Base-by-base conservation (phyloP, 805 yeast genomes). In the Saccharomycopsis schoenii region DNA sequence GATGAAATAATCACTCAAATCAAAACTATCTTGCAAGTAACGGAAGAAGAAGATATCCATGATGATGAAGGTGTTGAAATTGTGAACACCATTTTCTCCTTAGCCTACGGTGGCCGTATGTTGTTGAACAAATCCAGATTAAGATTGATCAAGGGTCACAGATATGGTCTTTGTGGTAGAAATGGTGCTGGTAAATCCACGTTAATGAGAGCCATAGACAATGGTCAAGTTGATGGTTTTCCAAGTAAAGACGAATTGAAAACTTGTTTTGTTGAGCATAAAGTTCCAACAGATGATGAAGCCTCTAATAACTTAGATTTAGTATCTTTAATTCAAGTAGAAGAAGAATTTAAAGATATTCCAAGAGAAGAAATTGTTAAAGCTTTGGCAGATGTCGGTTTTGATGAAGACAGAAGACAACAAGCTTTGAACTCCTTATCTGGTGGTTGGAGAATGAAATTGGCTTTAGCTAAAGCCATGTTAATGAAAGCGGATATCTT, bases 401-500 rank as follows among this genome's bases (percentile, higher is more conserved):
- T 93, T 74, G 86, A 94, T 67, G 94, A 87, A 61, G 93, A 86
- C 71, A 85, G 97, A 77, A 83, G 96, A 72, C 81, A 82, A 37
- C 97, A 92, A 76, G 82, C 89, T 56, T 97, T 94, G 61, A 97
- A 97, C 47, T 89, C 97, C 1, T 78, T 93, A 62, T 89, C 97
- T 54, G 99, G 99, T 75, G 99, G 99, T 74, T 93, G 99, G 99
- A 94, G 94, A 77, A 93, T 93, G 99, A 93, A 93, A 77, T 82
- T 93, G 67, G 98, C 92, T 76, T 80, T 93, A 70, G 99, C 98
- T n/a, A 86, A 97, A 77, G 99, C 98, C 42, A 92, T 93, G 97
- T 79, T 93, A 68, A 89, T 91, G 90, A 90, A 86, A 74, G 99
- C 98, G 41, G 99, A 93, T 76, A 92, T 93, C 60, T 81, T 93